Evolutionary conservation across 1,139 yeast genomes (phyloP).

Genomic region (Taphrina flavorubra): DNA sequence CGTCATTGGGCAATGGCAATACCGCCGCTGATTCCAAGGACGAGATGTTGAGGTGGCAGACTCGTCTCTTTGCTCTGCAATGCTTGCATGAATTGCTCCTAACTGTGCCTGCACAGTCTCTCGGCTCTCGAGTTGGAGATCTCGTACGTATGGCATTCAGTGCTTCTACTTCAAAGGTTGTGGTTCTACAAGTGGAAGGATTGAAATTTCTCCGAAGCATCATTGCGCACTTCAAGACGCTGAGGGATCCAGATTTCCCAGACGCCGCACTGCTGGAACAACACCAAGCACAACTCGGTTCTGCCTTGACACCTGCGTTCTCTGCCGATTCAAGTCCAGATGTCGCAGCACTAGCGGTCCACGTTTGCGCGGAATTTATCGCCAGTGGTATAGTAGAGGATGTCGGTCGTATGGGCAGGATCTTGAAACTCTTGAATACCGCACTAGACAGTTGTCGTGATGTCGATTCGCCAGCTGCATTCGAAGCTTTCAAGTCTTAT

Average conservation of each 20-base stretch:
- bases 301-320: slow-evolving; percentile 92
- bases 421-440: slow-evolving; percentile 68
- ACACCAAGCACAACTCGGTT: slow-evolving; percentile 91
- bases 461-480: slow-evolving; percentile 51
- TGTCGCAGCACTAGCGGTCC: slow-evolving; percentile 77
- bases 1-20: slow-evolving; percentile 54
- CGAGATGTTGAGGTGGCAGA: slow-evolving; percentile 69
- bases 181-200: slow-evolving; percentile 68
- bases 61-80: slow-evolving; percentile 66
- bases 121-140: slow-evolving; percentile 67
- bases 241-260: slow-evolving; percentile 75
- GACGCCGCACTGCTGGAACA: slow-evolving; percentile 79
- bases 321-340: slow-evolving; percentile 71
- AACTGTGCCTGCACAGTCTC: slow-evolving; percentile 49
- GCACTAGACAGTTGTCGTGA: slow-evolving; percentile 64
- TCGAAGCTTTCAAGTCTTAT: slow-evolving; percentile 55
- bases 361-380: slow-evolving; percentile 78
- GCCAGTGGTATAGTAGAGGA: slow-evolving; percentile 61
- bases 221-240: slow-evolving; percentile 56
- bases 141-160: slow-evolving; percentile 80
- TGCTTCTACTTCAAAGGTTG: slow-evolving; percentile 76
- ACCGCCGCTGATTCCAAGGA: slow-evolving; percentile 45
- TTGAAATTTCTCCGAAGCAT: slow-evolving; percentile 68
- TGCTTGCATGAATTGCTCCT: slow-evolving; percentile 62
- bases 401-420: slow-evolving; percentile 61